These are phyloP conservation scores for Hippophae gyantsensis DNA, from an alignment of 306 rosid genomes.

Conservation along the genomic window DNA sequence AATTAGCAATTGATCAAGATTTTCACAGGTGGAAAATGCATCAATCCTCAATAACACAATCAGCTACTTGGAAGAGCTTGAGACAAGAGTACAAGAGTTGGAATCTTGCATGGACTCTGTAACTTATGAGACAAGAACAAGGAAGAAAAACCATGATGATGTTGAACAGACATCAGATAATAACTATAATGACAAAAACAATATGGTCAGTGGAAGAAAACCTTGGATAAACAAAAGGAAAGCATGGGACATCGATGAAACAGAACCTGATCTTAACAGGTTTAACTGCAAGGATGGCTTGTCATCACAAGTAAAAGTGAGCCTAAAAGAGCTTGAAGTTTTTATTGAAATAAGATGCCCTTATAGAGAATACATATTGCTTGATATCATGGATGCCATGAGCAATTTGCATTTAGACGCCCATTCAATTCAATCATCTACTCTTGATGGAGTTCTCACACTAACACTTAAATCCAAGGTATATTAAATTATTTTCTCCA, in stretches of 20 bases:
- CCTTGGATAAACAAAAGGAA: constrained; percentile 57
- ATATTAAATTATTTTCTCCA: constrained; percentile 2
- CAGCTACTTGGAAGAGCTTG: constrained; percentile 62
- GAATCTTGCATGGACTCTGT: constrained; percentile 51
- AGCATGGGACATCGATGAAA: constrained; percentile 42
- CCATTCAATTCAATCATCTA: constrained; percentile 60
- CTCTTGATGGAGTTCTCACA: constrained; percentile 49
- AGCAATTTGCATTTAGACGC: constrained; percentile 59
- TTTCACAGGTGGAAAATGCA: constrained; percentile 48
- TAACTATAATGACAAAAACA: constrained; percentile 4
- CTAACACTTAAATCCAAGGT: constrained; percentile 78
- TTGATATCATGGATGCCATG: constrained; percentile 63
- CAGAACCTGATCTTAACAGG: constrained; percentile 23
- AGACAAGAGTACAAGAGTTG: constrained; percentile 63
- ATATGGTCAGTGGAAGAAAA: constrained; percentile 24
- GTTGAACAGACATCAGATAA: constrained; percentile 63
- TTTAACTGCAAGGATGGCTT: constrained; percentile 20
- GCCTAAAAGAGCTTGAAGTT: constrained; percentile 51
- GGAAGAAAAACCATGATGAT: constrained; percentile 33
- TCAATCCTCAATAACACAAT: constrained; percentile 54
- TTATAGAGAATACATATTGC: constrained; percentile 60
- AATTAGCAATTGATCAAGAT: neutral
- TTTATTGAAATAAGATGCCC: constrained; percentile 66
- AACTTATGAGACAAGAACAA: constrained; percentile 34
- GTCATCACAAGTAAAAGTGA: constrained; percentile 45